A percentile compares a stretch with the other conserved stretches of the same genome.
Conservation (phyloP, 257 asterid genomes). For the Gentiana macrophylla region DNA sequence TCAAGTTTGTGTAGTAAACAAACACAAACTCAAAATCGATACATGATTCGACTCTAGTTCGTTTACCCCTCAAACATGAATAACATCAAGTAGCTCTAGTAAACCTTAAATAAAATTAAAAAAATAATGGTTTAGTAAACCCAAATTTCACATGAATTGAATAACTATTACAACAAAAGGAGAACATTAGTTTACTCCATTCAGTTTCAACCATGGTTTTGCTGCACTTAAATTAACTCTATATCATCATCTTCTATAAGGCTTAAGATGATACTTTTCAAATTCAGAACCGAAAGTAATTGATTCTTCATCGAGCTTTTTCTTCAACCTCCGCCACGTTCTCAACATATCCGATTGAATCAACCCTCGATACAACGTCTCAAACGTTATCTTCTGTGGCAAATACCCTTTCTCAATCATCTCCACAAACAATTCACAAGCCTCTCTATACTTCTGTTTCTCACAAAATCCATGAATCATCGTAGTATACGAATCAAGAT, state of each 20-base stretch:
- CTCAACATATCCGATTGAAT: constrained; percentile 80
- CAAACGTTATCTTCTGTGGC: constrained; percentile 76
- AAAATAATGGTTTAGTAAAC: no score
- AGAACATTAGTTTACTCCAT: no score
- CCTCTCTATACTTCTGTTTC: constrained; percentile 55
- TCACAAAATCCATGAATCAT: constrained; percentile 69
- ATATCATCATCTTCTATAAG: constrained; percentile 50
- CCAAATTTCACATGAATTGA: no score
- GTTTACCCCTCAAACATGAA: no score
- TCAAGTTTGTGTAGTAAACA: no score
- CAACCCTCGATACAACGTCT: constrained; percentile 70
- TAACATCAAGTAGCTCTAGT: no score
- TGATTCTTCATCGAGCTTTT: constrained; percentile 80
- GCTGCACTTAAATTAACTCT: not conserved
- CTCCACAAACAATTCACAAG: constrained; percentile 66
- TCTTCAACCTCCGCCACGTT: constrained; percentile 87
- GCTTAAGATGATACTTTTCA: constrained; percentile 55
- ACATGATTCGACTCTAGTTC: no score
- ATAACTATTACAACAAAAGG: no score
- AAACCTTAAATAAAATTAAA: no score
- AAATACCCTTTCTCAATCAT: constrained; percentile 86
- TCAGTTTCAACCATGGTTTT: not conserved
- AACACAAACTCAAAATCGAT: no score
- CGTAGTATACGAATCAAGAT: constrained; percentile 67
- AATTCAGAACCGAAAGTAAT: constrained; percentile 60